Conservation (phyloP, 345 rosid species). For the Sisymbrium altissimum region DNA sequence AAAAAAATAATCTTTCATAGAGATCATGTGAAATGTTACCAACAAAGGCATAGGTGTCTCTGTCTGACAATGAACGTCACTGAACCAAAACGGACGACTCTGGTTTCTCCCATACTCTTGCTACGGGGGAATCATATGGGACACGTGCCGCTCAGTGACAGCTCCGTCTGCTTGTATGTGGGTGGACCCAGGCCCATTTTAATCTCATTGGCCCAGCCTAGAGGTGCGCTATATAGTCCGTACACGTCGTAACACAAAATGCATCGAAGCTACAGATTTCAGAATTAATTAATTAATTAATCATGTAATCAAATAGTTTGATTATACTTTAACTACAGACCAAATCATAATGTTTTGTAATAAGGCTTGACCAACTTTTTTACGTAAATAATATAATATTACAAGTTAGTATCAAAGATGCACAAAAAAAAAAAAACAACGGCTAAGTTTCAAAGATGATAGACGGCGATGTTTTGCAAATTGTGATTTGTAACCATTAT, state of each 20-base stretch:
- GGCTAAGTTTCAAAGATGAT: background rate
- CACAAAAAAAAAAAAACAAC: background rate
- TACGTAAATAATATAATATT: too few species aligned
- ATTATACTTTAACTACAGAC: too few species aligned
- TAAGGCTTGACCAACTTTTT: background rate
- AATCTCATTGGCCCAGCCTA: slow-evolving; percentile 18
- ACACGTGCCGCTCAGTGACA: slow-evolving; percentile 10
- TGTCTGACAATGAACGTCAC: slow-evolving; percentile 23
- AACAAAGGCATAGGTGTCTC: slow-evolving; percentile 15
- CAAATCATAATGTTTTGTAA: too few species aligned
- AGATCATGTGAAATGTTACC: slow-evolving; percentile 25
- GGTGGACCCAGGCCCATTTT: slow-evolving; percentile 26
- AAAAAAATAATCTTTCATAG: background rate
- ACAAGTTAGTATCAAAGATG: background rate
- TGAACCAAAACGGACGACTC: slow-evolving; percentile 29
- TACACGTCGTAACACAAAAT: slow-evolving; percentile 26
- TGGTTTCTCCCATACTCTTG: slow-evolving; percentile 24
- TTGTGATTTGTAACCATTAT: slow-evolving; percentile 6
- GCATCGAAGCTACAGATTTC: background rate
- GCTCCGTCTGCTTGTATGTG: background rate
- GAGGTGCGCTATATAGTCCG: slow-evolving; percentile 29
- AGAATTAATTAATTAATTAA: background rate
- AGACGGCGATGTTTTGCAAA: slow-evolving; percentile 11
- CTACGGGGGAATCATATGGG: slow-evolving; percentile 14
- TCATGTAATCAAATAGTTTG: background rate